Percentiles rank a stretch among this genome's conserved stretches.
phyloP scores from a whole-genome alignment of 2,329 filamentous ascomycete genomes.

The Botryotinia convoluta region DNA sequence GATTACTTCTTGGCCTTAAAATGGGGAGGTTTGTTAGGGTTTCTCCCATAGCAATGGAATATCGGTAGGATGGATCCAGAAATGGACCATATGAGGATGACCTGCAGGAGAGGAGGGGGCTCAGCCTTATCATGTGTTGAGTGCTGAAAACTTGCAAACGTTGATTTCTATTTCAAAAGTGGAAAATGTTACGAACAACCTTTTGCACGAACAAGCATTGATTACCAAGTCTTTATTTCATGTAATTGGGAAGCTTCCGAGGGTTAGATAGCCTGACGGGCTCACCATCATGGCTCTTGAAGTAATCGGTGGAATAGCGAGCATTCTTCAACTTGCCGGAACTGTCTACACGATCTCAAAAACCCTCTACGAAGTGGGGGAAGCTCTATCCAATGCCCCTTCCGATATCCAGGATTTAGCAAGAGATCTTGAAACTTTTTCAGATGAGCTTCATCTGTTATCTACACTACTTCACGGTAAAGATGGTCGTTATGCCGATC shows the following conservation, averaged over 20 bases:
- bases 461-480: slow-evolving; percentile 24
- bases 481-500: slow-evolving; percentile 23
- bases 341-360: slow-evolving; percentile 27
- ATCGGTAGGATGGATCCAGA: neutral
- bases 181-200: neutral
- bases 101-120: neutral
- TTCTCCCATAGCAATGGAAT: neutral
- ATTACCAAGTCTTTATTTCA: neutral
- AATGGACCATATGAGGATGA: neutral
- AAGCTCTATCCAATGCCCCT: slow-evolving; percentile 25
- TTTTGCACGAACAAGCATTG: neutral
- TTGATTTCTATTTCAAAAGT: neutral
- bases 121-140: neutral
- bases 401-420: slow-evolving; percentile 29
- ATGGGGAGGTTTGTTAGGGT: neutral
- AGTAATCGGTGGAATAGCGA: slow-evolving; percentile 24
- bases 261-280: neutral
- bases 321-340: slow-evolving; percentile 24
- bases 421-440: slow-evolving; percentile 26
- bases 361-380: slow-evolving; percentile 24
- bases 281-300: slow-evolving; percentile 21
- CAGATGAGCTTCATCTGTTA: slow-evolving; percentile 23
- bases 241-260: neutral
- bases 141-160: neutral
- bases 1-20: too few species aligned